Evolutionary conservation across 495 filamentous ascomycete genomes (phyloP), one percentile per base, ranked within the genome.

Genomic region (Penicillium pancosmium): DNA sequence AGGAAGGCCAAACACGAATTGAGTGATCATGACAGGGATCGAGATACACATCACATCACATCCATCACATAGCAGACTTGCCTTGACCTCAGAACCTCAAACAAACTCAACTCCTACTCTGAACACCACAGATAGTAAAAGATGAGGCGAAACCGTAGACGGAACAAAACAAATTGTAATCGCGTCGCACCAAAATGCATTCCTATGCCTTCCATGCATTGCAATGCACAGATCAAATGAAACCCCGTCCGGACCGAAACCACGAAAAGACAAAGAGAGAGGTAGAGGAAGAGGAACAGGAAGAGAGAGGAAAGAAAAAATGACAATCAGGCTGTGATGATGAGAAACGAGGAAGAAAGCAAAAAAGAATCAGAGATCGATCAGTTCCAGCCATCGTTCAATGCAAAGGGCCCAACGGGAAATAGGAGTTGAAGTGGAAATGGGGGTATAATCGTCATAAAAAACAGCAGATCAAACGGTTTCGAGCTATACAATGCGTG

Each of bases 391-490:
- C 52, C 52, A 18, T 57, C 19, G 21, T 48, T 23, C 56, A 46
- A 63, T 59, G 54, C 57, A 61, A 57, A 52, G 23, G 48, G 18
- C 44, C 48, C 46, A 54, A 48, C 34, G 36, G 36, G 49, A 51
- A 65, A 63, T 36, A 60, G 53, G 38, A 44, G 35, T 43, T 21
- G 56, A 61, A 27, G 55, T 23, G 19, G 34, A 16, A 54, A 59
- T 58, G 46, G 62, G 68, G 68, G 68, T 70, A 70, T 70, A 70
- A 68, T 70, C 54, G 50, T 64, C 58, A 53, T 63, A 61, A 48
- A 48, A 48, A 68, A 51, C 51, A 64, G 52, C 44, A 64, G 61
- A 68, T 68, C 59, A 57, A 56, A 63, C 35, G 40, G 27, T 57
- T 52, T 11, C 46, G 38, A 59, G 63, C 64, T 68, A 58, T 66